Percentiles rank a stretch among this genome's conserved stretches.
phyloP scores from a whole-genome alignment of 1,139 yeast species.

The Taphrina betulina region DNA sequence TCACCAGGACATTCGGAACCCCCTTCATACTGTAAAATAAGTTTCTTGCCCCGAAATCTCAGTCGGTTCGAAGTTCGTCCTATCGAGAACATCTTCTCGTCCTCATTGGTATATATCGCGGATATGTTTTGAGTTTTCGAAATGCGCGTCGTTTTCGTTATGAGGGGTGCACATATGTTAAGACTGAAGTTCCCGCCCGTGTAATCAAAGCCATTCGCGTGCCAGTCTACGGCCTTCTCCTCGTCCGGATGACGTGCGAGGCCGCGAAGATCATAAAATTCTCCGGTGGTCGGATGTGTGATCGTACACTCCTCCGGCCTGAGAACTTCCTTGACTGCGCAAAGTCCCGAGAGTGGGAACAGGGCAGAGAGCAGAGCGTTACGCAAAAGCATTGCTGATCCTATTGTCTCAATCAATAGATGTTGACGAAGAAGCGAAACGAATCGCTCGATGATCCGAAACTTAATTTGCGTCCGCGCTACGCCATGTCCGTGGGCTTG shows the following conservation, averaged over 20 bases:
- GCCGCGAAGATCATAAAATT: conserved; percentile 33
- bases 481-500: no score
- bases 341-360: background rate
- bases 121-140: conserved; percentile 60
- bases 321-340: background rate
- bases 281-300: conserved; percentile 32
- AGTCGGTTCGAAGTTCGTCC: conserved; percentile 55
- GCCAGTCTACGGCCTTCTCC: conserved; percentile 50
- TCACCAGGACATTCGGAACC: conserved; percentile 69
- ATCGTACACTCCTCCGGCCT: conserved; percentile 28
- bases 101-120: conserved; percentile 52
- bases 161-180: conserved; percentile 64
- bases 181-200: conserved; percentile 68
- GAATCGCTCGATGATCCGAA: no score
- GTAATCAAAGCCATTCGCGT: conserved; percentile 67
- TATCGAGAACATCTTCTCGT: conserved; percentile 58
- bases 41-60: conserved; percentile 65
- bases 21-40: conserved; percentile 65
- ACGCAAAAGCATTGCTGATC: background rate
- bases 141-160: conserved; percentile 47
- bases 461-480: no score
- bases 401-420: no score
- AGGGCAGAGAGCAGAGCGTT: background rate
- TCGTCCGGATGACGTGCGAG: conserved; percentile 32
- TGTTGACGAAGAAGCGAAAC: no score